Evolutionary conservation across 2,329 filamentous ascomycete species (phyloP).

Genomic region (Ilyonectria robusta): DNA sequence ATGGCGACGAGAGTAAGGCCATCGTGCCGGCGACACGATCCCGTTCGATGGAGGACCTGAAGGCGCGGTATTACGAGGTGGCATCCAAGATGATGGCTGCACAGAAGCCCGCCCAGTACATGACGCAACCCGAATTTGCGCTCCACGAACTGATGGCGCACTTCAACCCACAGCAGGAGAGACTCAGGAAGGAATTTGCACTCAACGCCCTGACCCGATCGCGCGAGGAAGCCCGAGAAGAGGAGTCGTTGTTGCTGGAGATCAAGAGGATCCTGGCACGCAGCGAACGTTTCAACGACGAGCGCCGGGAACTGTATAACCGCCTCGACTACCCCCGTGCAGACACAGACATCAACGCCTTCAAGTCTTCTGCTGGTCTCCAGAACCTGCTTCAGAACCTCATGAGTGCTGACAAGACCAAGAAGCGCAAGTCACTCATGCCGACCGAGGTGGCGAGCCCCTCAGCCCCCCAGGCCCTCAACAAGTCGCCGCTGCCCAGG

Average conservation of each 20-base stretch:
- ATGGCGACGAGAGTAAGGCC: conserved; percentile 65
- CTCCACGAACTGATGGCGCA: conserved; percentile 88
- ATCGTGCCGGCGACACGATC: conserved; percentile 66
- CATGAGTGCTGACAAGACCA: conserved; percentile 86
- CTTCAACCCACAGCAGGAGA: conserved; percentile 87
- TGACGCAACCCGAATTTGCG: conserved; percentile 88
- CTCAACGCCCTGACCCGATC: conserved; percentile 83
- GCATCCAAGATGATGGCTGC: conserved; percentile 86
- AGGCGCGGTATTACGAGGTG: conserved; percentile 90
- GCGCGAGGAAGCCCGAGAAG: conserved; percentile 91
- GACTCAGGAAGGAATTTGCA: conserved; percentile 86
- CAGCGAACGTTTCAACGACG: conserved; percentile 87
- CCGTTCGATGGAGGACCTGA: conserved; percentile 90
- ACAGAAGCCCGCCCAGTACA: conserved; percentile 84
- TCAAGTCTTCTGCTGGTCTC: conserved; percentile 86
- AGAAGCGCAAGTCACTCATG: conserved; percentile 85
- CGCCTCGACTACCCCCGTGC: conserved; percentile 85
- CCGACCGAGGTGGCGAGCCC: conserved; percentile 70
- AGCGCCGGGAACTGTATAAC: conserved; percentile 88
- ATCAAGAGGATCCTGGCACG: conserved; percentile 92
- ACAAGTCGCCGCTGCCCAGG: conserved; percentile 46
- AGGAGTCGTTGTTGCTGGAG: conserved; percentile 90
- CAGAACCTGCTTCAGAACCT: conserved; percentile 86
- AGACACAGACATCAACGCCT: conserved; percentile 80
- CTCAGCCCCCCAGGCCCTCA: conserved; percentile 55